These are phyloP conservation scores for Phytophthora nicotianae DNA, from an alignment of 352 stramenopile genomes.

Conservation along the genomic window DNA sequence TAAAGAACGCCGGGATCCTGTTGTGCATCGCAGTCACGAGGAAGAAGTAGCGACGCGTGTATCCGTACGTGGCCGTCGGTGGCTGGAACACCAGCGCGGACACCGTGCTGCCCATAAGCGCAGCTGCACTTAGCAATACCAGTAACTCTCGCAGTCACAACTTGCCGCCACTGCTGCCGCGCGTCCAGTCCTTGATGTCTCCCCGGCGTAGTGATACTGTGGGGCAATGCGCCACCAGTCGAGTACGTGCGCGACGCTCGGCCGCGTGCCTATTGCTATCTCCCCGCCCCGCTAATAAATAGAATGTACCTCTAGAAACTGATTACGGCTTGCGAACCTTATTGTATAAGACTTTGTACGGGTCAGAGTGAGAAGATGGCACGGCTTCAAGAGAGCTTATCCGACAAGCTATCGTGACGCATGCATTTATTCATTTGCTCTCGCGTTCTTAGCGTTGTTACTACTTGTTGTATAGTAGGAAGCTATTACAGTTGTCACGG, in stretches of 20 bases:
- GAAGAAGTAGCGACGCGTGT: slow-evolving; percentile 93
- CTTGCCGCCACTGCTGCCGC: slow-evolving; percentile 1
- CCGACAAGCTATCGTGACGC: background rate
- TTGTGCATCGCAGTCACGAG: slow-evolving; percentile 89
- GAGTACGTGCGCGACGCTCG: slow-evolving; percentile 9
- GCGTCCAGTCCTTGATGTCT: background rate
- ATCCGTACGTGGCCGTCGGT: slow-evolving; percentile 74
- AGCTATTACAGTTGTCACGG: slow-evolving; percentile 4
- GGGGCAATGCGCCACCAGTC: slow-evolving; percentile 1
- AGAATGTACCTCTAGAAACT: slow-evolving; percentile 32
- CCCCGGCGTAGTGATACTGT: background rate
- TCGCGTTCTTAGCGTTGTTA: background rate
- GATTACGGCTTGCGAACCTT: slow-evolving; percentile 18
- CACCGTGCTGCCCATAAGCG: slow-evolving; percentile 78
- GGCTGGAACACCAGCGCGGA: slow-evolving; percentile 91
- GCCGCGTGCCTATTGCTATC: slow-evolving; percentile 11
- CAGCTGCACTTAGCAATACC: slow-evolving; percentile 1
- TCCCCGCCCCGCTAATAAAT: slow-evolving; percentile 27
- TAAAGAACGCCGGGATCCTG: slow-evolving; percentile 95
- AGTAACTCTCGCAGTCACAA: background rate
- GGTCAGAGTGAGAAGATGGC: slow-evolving; percentile 7
- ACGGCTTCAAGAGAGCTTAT: background rate
- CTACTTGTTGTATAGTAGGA: slow-evolving; percentile 10
- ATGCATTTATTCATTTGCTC: slow-evolving; percentile 7
- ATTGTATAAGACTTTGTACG: slow-evolving; percentile 24